Conservation (phyloP, 2,329 filamentous ascomycete genomes). For the Verticillium zaregamsianum region DNA sequence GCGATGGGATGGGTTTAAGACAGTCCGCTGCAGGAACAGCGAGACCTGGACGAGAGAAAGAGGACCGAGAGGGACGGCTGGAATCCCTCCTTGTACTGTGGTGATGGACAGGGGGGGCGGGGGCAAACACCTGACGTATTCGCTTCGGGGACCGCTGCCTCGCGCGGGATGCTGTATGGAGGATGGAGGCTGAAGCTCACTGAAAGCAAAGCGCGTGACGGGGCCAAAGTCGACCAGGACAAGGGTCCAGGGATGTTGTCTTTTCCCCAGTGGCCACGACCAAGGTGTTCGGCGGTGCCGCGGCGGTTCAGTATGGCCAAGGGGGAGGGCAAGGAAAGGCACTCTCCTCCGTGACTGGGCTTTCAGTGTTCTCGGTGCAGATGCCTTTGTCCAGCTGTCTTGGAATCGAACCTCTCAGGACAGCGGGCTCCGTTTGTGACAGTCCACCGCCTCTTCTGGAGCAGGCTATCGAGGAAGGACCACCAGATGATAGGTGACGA, state of each 20-base stretch:
- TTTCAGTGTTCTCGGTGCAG: conserved; percentile 36
- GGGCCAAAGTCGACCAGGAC: conserved; percentile 18
- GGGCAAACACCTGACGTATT: conserved; percentile 3
- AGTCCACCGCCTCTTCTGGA: conserved; percentile 45
- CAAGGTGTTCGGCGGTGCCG: neutral
- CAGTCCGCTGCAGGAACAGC: conserved; percentile 20
- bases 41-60: conserved; percentile 3
- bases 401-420: conserved; percentile 41
- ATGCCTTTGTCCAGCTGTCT: conserved; percentile 45
- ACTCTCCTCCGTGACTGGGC: neutral
- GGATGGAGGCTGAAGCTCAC: conserved; percentile 11
- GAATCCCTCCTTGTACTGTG: neutral
- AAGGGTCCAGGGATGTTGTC: conserved; percentile 16
- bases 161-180: neutral
- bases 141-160: neutral
- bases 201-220: neutral
- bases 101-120: neutral
- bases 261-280: conserved; percentile 15
- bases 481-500: conserved; percentile 36
- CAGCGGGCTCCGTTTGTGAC: conserved; percentile 40
- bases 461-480: conserved; percentile 27
- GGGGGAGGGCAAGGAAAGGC: conserved; percentile 6
- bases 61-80: neutral
- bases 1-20: conserved; percentile 22
- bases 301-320: conserved; percentile 5